A percentile compares a stretch with the other conserved stretches of the same genome.
phyloP scores from a whole-genome alignment of 176 grass and related monocot species.

The Phoenix roebelenii region DNA sequence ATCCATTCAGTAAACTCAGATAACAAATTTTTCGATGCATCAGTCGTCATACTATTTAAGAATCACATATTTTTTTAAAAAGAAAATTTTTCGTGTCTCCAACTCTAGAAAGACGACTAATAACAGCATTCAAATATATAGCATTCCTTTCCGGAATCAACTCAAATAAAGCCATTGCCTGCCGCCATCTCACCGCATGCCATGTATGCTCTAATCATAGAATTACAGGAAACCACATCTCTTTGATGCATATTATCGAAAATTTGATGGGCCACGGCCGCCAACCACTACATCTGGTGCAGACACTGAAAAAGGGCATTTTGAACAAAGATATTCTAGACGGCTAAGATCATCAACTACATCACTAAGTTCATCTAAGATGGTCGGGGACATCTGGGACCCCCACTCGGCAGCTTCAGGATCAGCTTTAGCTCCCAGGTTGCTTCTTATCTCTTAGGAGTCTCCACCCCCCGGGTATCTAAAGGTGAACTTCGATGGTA shows the following conservation, averaged over 20 bases:
- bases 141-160: background rate
- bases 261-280: conserved; percentile 12
- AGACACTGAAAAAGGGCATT: conserved; percentile 37
- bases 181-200: background rate
- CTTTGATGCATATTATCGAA: conserved; percentile 28
- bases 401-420: no score
- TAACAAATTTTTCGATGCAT: no score
- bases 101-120: background rate
- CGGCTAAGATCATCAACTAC: no score
- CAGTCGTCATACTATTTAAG: no score
- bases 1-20: no score
- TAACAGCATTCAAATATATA: background rate
- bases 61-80: no score
- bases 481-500: no score
- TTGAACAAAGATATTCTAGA: conserved; percentile 14
- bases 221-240: background rate
- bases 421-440: no score
- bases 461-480: no score
- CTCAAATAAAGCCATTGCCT: background rate
- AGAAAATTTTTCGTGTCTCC: background rate
- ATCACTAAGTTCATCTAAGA: no score
- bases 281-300: conserved; percentile 8
- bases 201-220: conserved; percentile 18
- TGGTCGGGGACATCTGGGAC: no score
- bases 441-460: no score